Percentiles rank a stretch among this genome's conserved stretches.
Evolutionary conservation across 345 rosid genomes (phyloP).

Genomic region (Arabidopsis suecica): DNA sequence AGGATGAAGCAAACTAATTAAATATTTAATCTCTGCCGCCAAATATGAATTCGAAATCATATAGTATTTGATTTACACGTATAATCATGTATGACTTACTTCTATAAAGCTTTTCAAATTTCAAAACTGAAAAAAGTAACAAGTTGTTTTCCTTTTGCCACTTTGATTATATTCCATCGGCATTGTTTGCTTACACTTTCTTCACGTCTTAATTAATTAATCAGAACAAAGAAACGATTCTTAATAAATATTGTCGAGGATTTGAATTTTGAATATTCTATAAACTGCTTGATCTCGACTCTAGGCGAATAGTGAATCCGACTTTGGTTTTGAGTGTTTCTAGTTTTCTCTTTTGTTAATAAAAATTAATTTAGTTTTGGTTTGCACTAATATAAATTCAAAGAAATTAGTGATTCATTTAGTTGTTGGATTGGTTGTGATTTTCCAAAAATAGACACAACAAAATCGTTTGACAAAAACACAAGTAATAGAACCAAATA

Average conservation of each 20-base stretch:
- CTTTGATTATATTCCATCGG: slow-evolving; percentile 21
- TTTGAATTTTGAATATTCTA: slow-evolving; percentile 28
- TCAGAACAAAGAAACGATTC: neutral
- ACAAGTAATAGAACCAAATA: neutral
- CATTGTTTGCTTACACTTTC: slow-evolving; percentile 26
- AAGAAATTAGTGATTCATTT: neutral
- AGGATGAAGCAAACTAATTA: slow-evolving; percentile 37
- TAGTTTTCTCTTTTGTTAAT: neutral
- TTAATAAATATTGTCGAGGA: neutral
- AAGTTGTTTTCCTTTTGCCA: slow-evolving; percentile 30
- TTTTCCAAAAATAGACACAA: neutral
- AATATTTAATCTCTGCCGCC: slow-evolving; percentile 40
- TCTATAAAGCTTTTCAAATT: slow-evolving; percentile 24
- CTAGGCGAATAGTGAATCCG: neutral
- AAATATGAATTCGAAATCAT: slow-evolving; percentile 43
- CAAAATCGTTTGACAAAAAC: neutral
- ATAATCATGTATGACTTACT: slow-evolving; percentile 29
- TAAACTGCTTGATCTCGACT: neutral
- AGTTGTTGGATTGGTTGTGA: neutral
- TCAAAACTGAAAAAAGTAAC: slow-evolving; percentile 25
- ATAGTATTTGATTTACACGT: slow-evolving; percentile 8
- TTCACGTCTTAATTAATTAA: slow-evolving; percentile 1
- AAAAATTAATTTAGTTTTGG: neutral
- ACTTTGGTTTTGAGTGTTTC: neutral
- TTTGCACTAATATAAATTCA: neutral